These are phyloP conservation scores for Leishmania tarentolae DNA, from an alignment of 208 protist species.

Conservation along the genomic window DNA sequence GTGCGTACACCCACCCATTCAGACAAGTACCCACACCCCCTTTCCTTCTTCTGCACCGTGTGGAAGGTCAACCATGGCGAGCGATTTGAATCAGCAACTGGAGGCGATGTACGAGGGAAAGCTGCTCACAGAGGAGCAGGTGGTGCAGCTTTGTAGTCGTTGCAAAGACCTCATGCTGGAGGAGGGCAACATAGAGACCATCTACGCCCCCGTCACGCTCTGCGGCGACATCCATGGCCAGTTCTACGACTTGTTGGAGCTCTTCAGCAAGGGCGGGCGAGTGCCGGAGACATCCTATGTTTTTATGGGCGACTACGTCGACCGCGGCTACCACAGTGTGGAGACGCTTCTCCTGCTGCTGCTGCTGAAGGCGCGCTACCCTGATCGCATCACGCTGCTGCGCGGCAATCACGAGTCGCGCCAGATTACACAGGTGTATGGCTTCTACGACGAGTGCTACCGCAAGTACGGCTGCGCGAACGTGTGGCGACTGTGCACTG, in stretches of 20 bases:
- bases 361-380: conserved; percentile 93
- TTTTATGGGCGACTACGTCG: conserved; percentile 95
- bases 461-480: conserved; percentile 91
- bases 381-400: conserved; percentile 95
- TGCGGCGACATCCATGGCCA: conserved; percentile 99
- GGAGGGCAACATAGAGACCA: conserved; percentile 95
- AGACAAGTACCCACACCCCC: background rate
- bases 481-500: conserved; percentile 91
- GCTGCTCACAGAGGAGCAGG: conserved; percentile 89
- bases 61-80: conserved; percentile 25
- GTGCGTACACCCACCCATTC: background rate
- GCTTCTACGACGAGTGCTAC: conserved; percentile 97
- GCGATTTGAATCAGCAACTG: conserved; percentile 66
- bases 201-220: conserved; percentile 97
- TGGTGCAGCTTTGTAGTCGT: conserved; percentile 87
- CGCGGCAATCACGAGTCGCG: conserved; percentile 98
- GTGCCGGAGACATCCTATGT: conserved; percentile 87
- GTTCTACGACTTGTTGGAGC: conserved; percentile 98
- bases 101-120: conserved; percentile 91
- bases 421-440: conserved; percentile 97
- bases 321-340: conserved; percentile 95
- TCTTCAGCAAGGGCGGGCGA: conserved; percentile 95
- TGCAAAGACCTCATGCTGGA: conserved; percentile 91
- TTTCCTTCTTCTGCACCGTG: background rate
- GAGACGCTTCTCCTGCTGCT: conserved; percentile 93